Evolutionary conservation across 768 basidiomycete genomes (phyloP).

Genomic region (Pisolithus microcarpus): DNA sequence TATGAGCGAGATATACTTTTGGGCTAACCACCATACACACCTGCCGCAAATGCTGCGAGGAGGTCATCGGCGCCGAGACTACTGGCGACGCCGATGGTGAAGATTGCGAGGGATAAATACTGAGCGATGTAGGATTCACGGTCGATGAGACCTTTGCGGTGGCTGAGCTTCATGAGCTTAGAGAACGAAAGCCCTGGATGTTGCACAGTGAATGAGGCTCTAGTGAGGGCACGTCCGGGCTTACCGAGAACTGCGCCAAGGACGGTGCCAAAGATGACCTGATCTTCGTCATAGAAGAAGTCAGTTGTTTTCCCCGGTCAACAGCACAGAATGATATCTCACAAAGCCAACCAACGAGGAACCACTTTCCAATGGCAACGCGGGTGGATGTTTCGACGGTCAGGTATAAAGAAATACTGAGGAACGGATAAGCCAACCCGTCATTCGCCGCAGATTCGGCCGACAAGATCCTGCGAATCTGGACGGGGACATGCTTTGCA

Average conservation of each 20-base stretch:
- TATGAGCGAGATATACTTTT: neutral
- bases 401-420: slow-evolving; percentile 81
- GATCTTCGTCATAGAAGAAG: slow-evolving; percentile 40
- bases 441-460: slow-evolving; percentile 96
- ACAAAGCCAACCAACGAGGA: slow-evolving; percentile 80
- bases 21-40: slow-evolving; percentile 26
- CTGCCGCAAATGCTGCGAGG: slow-evolving; percentile 81
- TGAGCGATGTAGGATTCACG: slow-evolving; percentile 86
- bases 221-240: neutral
- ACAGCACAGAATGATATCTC: too few relatives aligned
- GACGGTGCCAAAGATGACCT: slow-evolving; percentile 71
- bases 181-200: slow-evolving; percentile 55
- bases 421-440: slow-evolving; percentile 90
- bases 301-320: neutral
- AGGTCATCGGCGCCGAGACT: slow-evolving; percentile 84
- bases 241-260: slow-evolving; percentile 55
- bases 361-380: slow-evolving; percentile 75
- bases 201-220: neutral
- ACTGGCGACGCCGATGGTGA: slow-evolving; percentile 73
- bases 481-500: slow-evolving; percentile 57
- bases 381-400: slow-evolving; percentile 54
- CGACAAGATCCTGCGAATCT: slow-evolving; percentile 73
- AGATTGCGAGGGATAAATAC: slow-evolving; percentile 63
- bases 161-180: slow-evolving; percentile 64
- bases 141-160: slow-evolving; percentile 58